Conservation (phyloP, 2,329 filamentous ascomycete genomes). For the Didymella pinodella region DNA sequence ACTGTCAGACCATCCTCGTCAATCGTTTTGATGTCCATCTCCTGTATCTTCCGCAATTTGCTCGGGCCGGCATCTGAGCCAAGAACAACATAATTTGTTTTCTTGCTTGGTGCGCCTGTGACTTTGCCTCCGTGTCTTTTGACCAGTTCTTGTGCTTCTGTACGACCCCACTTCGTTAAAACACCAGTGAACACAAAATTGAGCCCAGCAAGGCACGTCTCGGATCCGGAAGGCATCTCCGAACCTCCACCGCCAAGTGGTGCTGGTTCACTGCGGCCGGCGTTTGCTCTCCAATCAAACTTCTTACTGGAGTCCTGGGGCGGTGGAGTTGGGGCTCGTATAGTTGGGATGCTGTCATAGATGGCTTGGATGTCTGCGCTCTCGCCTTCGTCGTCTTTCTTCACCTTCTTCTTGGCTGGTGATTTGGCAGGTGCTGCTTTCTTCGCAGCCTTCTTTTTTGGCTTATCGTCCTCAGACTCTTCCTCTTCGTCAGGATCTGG, state of each 20-base stretch:
- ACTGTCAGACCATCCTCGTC: constrained; percentile 92
- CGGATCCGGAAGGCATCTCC: constrained; percentile 81
- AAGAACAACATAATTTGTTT: constrained; percentile 92
- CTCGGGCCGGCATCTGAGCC: constrained; percentile 91
- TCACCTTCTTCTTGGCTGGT: constrained; percentile 64
- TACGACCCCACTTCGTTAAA: constrained; percentile 78
- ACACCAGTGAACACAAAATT: constrained; percentile 96
- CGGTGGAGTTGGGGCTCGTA: constrained; percentile 85
- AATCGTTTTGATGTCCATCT: constrained; percentile 85
- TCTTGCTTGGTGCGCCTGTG: constrained; percentile 82
- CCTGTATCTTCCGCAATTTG: constrained; percentile 85
- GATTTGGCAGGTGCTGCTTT: constrained; percentile 55
- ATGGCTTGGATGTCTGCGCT: constrained; percentile 80
- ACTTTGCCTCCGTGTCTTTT: constrained; percentile 96
- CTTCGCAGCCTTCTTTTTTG: constrained; percentile 63
- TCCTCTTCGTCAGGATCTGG: constrained; percentile 62
- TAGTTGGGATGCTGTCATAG: constrained; percentile 83
- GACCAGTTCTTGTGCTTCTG: constrained; percentile 84
- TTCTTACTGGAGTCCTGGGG: constrained; percentile 72
- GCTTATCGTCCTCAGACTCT: constrained; percentile 63
- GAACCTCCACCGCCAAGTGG: constrained; percentile 65
- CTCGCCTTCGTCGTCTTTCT: constrained; percentile 72
- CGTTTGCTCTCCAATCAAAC: constrained; percentile 74
- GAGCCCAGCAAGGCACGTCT: constrained; percentile 88
- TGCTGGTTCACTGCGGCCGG: constrained; percentile 68